These are phyloP conservation scores for Luffa aegyptiaca DNA, from an alignment of 306 rosid species.

Conservation along the genomic window DNA sequence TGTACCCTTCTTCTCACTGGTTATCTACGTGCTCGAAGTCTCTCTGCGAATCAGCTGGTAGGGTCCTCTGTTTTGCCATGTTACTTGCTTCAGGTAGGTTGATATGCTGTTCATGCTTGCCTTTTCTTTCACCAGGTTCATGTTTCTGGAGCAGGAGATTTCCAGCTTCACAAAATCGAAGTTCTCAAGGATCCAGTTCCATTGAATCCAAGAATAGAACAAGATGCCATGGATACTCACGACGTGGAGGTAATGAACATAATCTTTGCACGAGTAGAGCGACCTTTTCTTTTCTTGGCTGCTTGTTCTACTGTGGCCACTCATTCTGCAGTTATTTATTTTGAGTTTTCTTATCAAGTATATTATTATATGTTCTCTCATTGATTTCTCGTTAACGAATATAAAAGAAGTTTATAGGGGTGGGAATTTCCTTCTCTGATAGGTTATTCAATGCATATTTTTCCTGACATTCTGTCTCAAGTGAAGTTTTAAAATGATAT, in stretches of 20 bases:
- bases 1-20: conserved; percentile 75
- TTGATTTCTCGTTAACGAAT: not conserved
- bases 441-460: not conserved
- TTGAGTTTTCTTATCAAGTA: not conserved
- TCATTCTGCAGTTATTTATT: not conserved
- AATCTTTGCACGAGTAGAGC: not conserved
- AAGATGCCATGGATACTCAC: conserved; percentile 67
- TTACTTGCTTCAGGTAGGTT: conserved; percentile 14
- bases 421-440: not conserved
- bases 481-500: not conserved
- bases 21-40: conserved; percentile 52
- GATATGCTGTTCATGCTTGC: conserved; percentile 17
- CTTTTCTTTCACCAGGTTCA: conserved; percentile 56
- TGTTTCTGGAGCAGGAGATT: conserved; percentile 94
- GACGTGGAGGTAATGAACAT: conserved; percentile 46
- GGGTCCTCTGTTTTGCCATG: conserved; percentile 2
- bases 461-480: not conserved
- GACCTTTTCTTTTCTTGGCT: not conserved
- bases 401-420: not conserved
- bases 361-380: not conserved
- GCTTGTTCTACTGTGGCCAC: not conserved
- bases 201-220: conserved; percentile 53
- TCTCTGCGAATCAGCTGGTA: conserved; percentile 94
- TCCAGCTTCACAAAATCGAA: conserved; percentile 64
- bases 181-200: conserved; percentile 75